Evolutionary conservation across 768 basidiomycete species (phyloP), one percentile per base, ranked within the genome.

Genomic region (Boletellus emodensis): DNA sequence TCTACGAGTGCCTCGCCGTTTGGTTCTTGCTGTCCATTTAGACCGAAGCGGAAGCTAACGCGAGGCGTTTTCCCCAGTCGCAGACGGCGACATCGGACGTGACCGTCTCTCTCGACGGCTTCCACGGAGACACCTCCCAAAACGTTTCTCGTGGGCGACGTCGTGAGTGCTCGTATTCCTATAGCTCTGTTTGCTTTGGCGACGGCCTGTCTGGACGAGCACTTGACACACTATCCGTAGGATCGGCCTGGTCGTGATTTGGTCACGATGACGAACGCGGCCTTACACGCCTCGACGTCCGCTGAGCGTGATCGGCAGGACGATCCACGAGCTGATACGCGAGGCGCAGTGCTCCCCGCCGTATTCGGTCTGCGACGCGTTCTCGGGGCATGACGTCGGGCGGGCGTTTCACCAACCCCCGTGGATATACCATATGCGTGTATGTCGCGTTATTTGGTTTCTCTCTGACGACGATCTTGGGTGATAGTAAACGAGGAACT

Each of bases 311-410:
- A 94, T 95, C 37, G 93, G 89, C 1, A 69, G 65, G 20, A 83
- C 84, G 0, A 94, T 95, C 36, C 75, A 84, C 49, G 69, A 73
- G 9, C 52, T 83, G 2, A 60, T 81, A 4, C 67, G 65, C 26
- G 48, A 54, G 11, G 54, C 48, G 0, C 41, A 54, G 0, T 89
- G 80, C 59, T 84, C 78, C 12, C 54, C 49, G 0, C 43, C 57
- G 0, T 90, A 81, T 59, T 84, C 78, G 2, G 77, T 92, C 13
- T 90, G 85, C 26, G 70, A 76, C 6, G 78, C 86, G 40, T 89
- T 93, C 56, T 80, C 80, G 0, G 93, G 94, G 3, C 94, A 96
- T 65, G 92, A 94, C 0, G 94, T 96, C 41, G 91, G 92, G 8
- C 76, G 72, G 10, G 73, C 75, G 7, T 96, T 96, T 55, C 94